Base-by-base conservation (phyloP, 2,329 filamentous ascomycete genomes). In the Fusarium ambrosium region DNA sequence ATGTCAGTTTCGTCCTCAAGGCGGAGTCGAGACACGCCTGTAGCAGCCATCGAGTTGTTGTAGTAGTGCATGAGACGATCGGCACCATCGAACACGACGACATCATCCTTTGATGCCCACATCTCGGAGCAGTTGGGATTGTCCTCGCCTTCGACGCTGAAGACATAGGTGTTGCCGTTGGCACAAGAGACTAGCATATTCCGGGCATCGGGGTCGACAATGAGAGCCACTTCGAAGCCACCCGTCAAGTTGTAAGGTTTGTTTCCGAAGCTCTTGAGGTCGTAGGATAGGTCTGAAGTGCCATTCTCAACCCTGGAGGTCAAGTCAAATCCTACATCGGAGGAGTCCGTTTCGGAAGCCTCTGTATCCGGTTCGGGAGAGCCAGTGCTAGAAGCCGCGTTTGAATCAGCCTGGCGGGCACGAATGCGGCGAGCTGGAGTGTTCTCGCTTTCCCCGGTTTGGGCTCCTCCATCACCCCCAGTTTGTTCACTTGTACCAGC, bases 161-260 rank as follows among this genome's bases (percentile, higher is more conserved):
- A 74, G 22, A 75, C 77, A 66, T 83, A 82, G n/a, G 82, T n/a
- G 71, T 82, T 83, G 66, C 80, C 80, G 69, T 82, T 78, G 70
- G 70, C 73, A 79, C 81, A 84, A 4, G 79, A 77, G n/a, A 79
- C 56, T 4, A 60, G 16, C 56, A 41, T 29, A 22, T 36, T 60
- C n/a, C 16, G 41, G 36, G 37, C 37, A 6, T 60, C 56, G 0
- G 56, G 6, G 14, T 60, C 22, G 18, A 60, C 39, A 22, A 41
- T 22, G 16, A 43, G 37, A 20, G 58, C 58, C 20, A 29, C 22
- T 14, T 60, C 58, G 16, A 27, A 24, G 18, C 58, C 58, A 7
- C 9, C n/a, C 1, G 58, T 27, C 10, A 60, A 24, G 9, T n/a
- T 29, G 58, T 60, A 29, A 2, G 22, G 58, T 2, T 37, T 37